Evolutionary conservation across 2,329 filamentous ascomycete genomes (phyloP), one percentile per base, ranked within the genome.

Genomic region (Elsinoe arachidis): DNA sequence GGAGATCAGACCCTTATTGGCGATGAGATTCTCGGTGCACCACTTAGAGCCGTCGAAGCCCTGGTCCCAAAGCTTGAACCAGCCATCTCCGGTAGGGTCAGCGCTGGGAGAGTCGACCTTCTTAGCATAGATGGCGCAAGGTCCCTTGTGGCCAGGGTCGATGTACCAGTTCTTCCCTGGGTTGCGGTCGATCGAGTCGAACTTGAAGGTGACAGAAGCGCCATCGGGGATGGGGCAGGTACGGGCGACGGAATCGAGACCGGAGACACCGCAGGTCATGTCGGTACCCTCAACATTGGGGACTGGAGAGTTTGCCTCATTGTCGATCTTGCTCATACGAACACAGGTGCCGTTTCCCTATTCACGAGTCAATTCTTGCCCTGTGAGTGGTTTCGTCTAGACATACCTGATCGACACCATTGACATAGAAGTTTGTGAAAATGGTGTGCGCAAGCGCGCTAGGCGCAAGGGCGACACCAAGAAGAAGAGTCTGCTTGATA

Each of bases 11-110:
- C 86, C 86, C 19, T 83, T 76, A 70, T 83, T 82, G 56, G 72
- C 76, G 59, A 85, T 85, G 59, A 90, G 75, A 60, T 81, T 82
- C 66, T 88, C 81, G 2, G 83, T 85, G 70, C 87, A 89, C 85
- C 86, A 90, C 67, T 81, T 74, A 4, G 67, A 63, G 4, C 72
- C 67, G 63, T 87, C 77, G 70, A 86, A 88, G 46, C 84, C 85
- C 54, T 85, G 78, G 58, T 87, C 80, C 76, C 79, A 88, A 67
- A 90, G 80, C 77, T 90, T 90, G 78, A 90, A 87, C 87, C 87
- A 91, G 38, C 86, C 86, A 53, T 76, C 72, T 3, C 86, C 86
- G 21, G 77, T 73, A 62, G 67, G 49, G 34, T 53, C 49, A 26
- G 49, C 37, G 17, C 33, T 21, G 21, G 49, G 49, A n/a, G 82